Evolutionary conservation across 2,329 filamentous ascomycete species (phyloP), one percentile per base, ranked within the genome.

Genomic region (Epichloe coenophiala): DNA sequence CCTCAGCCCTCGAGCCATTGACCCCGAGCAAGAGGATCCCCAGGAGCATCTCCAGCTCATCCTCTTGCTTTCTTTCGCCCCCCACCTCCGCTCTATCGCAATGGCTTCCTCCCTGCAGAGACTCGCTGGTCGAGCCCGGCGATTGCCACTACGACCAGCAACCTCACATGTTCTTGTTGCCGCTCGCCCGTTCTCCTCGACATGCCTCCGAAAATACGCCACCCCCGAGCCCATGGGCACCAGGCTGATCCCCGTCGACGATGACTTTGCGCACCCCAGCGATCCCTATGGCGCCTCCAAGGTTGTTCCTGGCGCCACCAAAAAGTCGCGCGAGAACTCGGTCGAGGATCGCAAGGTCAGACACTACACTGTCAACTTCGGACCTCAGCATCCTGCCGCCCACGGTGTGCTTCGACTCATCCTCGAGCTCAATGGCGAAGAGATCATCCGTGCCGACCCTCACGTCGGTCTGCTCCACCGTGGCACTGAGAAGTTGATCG

Each of bases 321-420:
- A 76, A 60, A 71, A 72, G 61, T 63, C 67, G 56, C 65, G 66
- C 58, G 72, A 77, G 57, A 72, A 70, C 60, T 71, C 69, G 52
- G 66, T 78, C 55, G 68, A 65, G 56, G 68, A 72, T 70, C 84
- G 91, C 69, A 97, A 96, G 78, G 86, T 98, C 67, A 83, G 93
- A 59, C 93, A 98, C 73, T 98, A 98, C 74, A 98, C 93, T 6
- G 91, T 98, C 75, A 98, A 98, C 77, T 98, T 98, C 63, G 93
- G 93, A 51, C 93, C 93, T 57, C 93, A 98, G 77, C 93, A 98
- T 76, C 93, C 93, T 39, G 93, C 93, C 58, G 94, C 93, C 62
- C 93, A 98, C 80, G 93, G 93, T 64, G 93, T 98, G 81, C 73
- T 98, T 71, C 88, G 93, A 50, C 73, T 98, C 72, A 98, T 98